These are phyloP conservation scores for Phycomyces blakesleeanus DNA, from an alignment of 192 early-diverging fungal species.

Conservation along the genomic window DNA sequence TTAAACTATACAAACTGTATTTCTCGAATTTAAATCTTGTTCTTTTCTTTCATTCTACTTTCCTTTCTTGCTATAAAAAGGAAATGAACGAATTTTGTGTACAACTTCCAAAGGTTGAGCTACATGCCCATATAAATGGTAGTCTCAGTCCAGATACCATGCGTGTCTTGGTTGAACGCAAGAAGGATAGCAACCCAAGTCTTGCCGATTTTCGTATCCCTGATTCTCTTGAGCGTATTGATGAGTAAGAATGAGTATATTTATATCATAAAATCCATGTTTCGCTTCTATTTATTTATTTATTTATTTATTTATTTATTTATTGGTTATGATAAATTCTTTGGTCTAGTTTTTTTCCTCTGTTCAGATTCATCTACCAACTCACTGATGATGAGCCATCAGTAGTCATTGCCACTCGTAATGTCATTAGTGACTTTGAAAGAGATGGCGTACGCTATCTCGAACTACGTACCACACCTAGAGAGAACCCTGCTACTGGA, in stretches of 20 bases:
- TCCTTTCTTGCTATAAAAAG: no score
- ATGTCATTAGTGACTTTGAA: conserved; percentile 48
- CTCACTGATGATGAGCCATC: conserved; percentile 46
- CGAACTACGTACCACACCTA: conserved; percentile 57
- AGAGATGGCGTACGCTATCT: conserved; percentile 54
- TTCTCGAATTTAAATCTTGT: background rate
- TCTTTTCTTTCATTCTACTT: background rate
- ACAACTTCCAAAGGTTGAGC: conserved; percentile 38
- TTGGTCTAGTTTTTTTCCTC: conserved; percentile 46
- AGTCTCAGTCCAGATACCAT: conserved; percentile 41
- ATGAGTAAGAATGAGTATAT: conserved; percentile 36
- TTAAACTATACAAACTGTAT: background rate
- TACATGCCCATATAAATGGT: conserved; percentile 65
- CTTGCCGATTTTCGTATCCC: conserved; percentile 38
- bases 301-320: conserved; percentile 5
- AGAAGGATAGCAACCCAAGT: conserved; percentile 39
- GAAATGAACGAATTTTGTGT: conserved; percentile 21
- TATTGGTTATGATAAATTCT: background rate
- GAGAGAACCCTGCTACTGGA: conserved; percentile 37
- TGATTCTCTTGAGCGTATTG: conserved; percentile 33
- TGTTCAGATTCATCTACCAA: conserved; percentile 55
- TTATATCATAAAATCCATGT: no score
- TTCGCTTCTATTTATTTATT: no score
- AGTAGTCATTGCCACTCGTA: conserved; percentile 34
- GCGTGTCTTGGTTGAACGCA: conserved; percentile 30